phyloP scores from a whole-genome alignment of 306 rosid genomes.

The Pyrus betulifolia region DNA sequence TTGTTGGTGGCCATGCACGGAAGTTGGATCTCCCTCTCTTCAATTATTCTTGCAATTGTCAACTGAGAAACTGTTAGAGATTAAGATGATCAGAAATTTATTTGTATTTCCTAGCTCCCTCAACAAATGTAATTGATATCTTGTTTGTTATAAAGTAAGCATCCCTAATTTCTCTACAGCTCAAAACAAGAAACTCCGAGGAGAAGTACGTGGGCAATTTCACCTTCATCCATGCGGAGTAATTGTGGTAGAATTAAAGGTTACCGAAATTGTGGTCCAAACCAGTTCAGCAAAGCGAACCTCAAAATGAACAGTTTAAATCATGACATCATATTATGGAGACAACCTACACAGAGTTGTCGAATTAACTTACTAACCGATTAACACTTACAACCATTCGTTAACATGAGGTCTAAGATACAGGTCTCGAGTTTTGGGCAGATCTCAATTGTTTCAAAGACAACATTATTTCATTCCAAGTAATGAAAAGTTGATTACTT shows the following conservation, averaged over 20 bases:
- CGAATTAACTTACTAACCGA: no score
- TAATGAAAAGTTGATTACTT: background rate
- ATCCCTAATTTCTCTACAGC: background rate
- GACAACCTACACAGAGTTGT: background rate
- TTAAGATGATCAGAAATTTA: background rate
- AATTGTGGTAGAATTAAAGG: background rate
- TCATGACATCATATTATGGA: no score
- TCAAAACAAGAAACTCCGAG: background rate
- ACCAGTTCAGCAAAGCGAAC: no score
- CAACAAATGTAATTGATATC: background rate
- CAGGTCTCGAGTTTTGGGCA: background rate
- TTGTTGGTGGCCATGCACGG: background rate
- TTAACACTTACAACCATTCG: no score
- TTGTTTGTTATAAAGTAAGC: no score
- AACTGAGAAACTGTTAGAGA: background rate
- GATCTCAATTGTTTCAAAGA: background rate
- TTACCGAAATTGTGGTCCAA: no score
- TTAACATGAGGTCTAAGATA: background rate
- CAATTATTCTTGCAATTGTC: background rate
- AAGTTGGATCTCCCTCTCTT: background rate
- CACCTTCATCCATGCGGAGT: background rate
- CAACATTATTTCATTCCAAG: background rate
- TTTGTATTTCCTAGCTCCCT: background rate
- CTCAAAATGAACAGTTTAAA: no score
- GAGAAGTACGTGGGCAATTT: background rate